Evolutionary conservation across 352 stramenopile genomes (phyloP).

Genomic region (Pythium phragmiticola): DNA sequence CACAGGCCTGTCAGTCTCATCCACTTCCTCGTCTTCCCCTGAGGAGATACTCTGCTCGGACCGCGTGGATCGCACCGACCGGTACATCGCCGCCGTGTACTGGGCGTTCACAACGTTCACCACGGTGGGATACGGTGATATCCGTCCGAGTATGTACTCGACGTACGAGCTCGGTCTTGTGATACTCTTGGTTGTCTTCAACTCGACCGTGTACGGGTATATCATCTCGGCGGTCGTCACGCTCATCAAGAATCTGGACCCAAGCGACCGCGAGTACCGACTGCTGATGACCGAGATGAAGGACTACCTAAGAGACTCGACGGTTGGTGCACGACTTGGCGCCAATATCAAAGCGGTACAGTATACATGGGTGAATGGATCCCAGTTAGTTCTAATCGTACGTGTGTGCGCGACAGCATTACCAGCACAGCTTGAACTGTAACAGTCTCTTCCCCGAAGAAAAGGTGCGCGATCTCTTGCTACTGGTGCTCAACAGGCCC

Average conservation of each 20-base stretch:
- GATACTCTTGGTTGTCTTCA: conserved; percentile 80
- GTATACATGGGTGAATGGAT: not conserved
- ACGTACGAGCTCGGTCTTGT: conserved; percentile 65
- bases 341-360: conserved; percentile 68
- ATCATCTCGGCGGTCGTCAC: conserved; percentile 81
- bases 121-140: conserved; percentile 86
- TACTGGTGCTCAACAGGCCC: not conserved
- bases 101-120: conserved; percentile 92
- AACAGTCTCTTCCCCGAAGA: conserved; percentile 79
- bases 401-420: conserved; percentile 42
- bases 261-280: conserved; percentile 74
- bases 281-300: conserved; percentile 85
- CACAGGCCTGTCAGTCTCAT: conserved; percentile 8
- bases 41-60: conserved; percentile 34
- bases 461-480: conserved; percentile 42
- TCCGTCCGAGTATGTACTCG: conserved; percentile 71
- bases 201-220: conserved; percentile 81
- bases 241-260: conserved; percentile 76
- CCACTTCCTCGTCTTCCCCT: conserved; percentile 16
- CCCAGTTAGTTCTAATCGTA: not conserved
- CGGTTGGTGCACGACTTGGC: conserved; percentile 49
- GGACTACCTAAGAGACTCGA: conserved; percentile 75
- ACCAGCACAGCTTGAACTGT: conserved; percentile 63
- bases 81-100: conserved; percentile 83
- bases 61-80: conserved; percentile 40